Base-by-base conservation (phyloP, 2,329 filamentous ascomycete genomes). In the Colletotrichum melonis region DNA sequence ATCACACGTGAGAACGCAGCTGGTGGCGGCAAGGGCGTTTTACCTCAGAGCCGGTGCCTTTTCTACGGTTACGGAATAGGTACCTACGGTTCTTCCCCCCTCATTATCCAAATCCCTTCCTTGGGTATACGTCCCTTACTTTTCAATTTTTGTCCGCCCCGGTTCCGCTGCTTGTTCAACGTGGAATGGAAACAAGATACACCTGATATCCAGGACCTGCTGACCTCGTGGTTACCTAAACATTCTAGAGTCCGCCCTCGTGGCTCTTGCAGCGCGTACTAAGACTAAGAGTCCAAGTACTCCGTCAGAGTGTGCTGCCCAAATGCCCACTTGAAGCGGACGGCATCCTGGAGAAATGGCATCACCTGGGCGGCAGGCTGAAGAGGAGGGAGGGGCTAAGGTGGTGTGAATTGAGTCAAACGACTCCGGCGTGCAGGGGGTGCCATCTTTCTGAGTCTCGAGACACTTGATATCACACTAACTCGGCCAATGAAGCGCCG, bases 301-400 rank as follows among this genome's bases (percentile, higher is more conserved):
- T 55, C 24, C 14, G 22, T 55, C 6, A 42, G 46, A 46, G 38
- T 58, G 57, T 63, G 35, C 14, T 72, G 64, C 64, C 57, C 57
- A 32, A 42, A 56, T 56, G 63, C 26, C 63, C 56, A 71, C 56
- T 42, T 35, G 57, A 35, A 57, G 57, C 57, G 30, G 58, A 72
- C 54, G 52, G 38, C 30, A 69, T 63, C 42, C 59, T 71, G 69
- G 69, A 69, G 70, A 70, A 67, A 67, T 64, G 66, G 70, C 73
- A 75, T 75, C 73, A 75, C 67, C 71, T 75, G 73, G 52, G 56
- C 62, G 62, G 62, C 64, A 71, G 62, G 67, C 32, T 57, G 60
- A 49, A 71, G 49, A 65, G 56, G 67, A 38, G 38, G 22, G 38
- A 22, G 35, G 67, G n/a, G 28, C n/a, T 28, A 42, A 4, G 42